Conservation (phyloP, 345 rosid genomes). For the Salix koriyanagi region DNA sequence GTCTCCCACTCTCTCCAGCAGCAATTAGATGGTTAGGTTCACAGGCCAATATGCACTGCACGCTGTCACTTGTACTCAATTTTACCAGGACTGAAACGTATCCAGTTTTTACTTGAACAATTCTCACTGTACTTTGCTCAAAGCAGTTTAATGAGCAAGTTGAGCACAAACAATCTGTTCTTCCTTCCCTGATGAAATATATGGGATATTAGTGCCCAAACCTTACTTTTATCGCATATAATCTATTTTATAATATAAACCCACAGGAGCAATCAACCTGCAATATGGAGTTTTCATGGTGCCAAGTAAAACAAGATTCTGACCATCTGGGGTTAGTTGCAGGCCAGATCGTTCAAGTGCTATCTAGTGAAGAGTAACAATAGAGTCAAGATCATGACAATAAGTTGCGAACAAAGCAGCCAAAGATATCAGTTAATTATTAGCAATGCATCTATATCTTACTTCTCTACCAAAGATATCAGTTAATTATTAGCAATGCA, state of each 20-base stretch:
- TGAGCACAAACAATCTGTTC: slow-evolving; percentile 63
- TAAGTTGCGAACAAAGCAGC: not conserved
- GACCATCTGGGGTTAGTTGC: slow-evolving; percentile 69
- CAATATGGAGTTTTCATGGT: slow-evolving; percentile 65
- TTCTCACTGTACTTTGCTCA: slow-evolving; percentile 51
- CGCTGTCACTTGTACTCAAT: slow-evolving; percentile 46
- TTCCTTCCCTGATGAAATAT: slow-evolving; percentile 52
- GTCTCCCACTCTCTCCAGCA: slow-evolving; percentile 62
- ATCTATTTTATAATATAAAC: slow-evolving; percentile 3
- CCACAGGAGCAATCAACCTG: slow-evolving; percentile 50
- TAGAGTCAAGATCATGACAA: slow-evolving; percentile 7
- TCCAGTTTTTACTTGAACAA: slow-evolving; percentile 62
- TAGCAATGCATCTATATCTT: slow-evolving; percentile 11
- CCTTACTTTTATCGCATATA: not conserved
- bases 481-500: not conserved
- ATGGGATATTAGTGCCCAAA: slow-evolving; percentile 10
- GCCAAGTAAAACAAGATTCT: slow-evolving; percentile 56
- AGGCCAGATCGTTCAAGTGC: slow-evolving; percentile 50
- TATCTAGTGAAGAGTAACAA: slow-evolving; percentile 38
- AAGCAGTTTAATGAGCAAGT: slow-evolving; percentile 52
- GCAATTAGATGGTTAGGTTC: slow-evolving; percentile 61
- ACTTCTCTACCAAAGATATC: slow-evolving; percentile 39
- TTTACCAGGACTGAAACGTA: slow-evolving; percentile 62
- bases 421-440: slow-evolving; percentile 5
- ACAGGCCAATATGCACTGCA: slow-evolving; percentile 58